phyloP scores from a whole-genome alignment of 139 green algal genomes.

The Spirogloea muscicola region DNA sequence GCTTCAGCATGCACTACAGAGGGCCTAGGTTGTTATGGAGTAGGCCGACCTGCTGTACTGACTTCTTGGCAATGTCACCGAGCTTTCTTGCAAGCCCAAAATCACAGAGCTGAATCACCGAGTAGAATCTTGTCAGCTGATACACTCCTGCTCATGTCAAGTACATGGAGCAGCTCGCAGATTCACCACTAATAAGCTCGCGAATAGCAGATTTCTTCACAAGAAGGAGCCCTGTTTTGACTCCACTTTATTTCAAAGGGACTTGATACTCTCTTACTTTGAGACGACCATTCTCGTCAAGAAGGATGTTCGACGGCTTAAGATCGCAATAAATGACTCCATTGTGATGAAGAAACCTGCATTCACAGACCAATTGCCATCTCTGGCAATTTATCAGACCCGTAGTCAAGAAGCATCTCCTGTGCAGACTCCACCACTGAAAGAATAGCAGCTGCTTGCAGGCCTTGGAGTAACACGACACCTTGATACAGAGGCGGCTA shows the following conservation, averaged over 20 bases:
- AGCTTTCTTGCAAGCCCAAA: slow-evolving; percentile 76
- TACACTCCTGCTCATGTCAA: too few relatives aligned
- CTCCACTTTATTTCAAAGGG: too few relatives aligned
- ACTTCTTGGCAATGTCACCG: slow-evolving; percentile 75
- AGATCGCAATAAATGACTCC: slow-evolving; percentile 86
- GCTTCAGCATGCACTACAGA: too few relatives aligned
- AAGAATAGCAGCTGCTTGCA: not conserved
- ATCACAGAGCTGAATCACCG: slow-evolving; percentile 84
- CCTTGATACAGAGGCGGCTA: not conserved
- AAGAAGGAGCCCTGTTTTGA: too few relatives aligned
- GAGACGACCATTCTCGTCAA: slow-evolving; percentile 87
- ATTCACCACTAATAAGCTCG: too few relatives aligned
- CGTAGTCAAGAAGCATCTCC: slow-evolving; percentile 2
- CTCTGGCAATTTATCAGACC: not conserved
- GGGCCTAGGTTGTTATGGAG: not conserved
- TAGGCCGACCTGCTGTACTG: slow-evolving; percentile 45
- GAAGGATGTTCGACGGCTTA: slow-evolving; percentile 88
- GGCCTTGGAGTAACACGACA: not conserved
- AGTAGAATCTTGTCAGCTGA: too few relatives aligned
- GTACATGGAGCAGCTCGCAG: too few relatives aligned
- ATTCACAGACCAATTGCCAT: not conserved
- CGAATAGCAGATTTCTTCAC: too few relatives aligned
- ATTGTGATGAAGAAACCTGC: slow-evolving; percentile 70
- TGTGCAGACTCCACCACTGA: not conserved
- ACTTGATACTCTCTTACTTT: too few relatives aligned